Evolutionary conservation across 2,329 filamentous ascomycete genomes (phyloP), one percentile per base, ranked within the genome.

Genomic region (Cladophialophora yegresii): DNA sequence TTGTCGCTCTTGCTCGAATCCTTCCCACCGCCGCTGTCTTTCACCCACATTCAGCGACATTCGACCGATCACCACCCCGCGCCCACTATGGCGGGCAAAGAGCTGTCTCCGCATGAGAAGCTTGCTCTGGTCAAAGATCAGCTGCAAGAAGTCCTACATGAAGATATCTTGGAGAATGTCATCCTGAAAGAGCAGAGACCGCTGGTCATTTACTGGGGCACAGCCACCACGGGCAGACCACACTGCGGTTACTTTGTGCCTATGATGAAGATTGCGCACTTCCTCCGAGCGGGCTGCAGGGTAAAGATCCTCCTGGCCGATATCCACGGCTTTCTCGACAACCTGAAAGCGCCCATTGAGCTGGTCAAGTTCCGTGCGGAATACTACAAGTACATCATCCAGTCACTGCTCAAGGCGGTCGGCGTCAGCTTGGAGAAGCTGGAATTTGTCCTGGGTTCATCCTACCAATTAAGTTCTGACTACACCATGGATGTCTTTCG

Each of bases 401-500:
- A 86, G 49, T 83, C 88, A 2, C 83, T 93, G 57, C 85, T 96
- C 49, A 82, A 89, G 73, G 85, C 92, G 1, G 89, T 96, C 40
- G 88, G 89, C 54, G 92, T 97, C 10, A 84, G 89, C 45, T 89
- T 90, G 62, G 86, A 90, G 68, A 88, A 89, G 74, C 84, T 98
- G 51, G 84, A 88, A 69, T 96, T 98, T 73, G 88, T 97, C 23
- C 83, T 91, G 1, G 95, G 93, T 12, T 92, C 88, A 72, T 88
- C 85, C 56, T 96, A 96, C 85, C 92, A 97, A 75, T 85, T 77
- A 66, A 67, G 69, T 16, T 45, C 67, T 32, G 83, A 87, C 49
- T 98, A 97, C 79, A 86, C 88, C 65, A 95, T 96, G 90, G 93
- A 98, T 75, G 79, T 96, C 36, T 93, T 93, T 79, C 87, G 89